Evolutionary conservation across 2,329 filamentous ascomycete genomes (phyloP), one percentile per base, ranked within the genome.

Genomic region (Aspergillus sojae): DNA sequence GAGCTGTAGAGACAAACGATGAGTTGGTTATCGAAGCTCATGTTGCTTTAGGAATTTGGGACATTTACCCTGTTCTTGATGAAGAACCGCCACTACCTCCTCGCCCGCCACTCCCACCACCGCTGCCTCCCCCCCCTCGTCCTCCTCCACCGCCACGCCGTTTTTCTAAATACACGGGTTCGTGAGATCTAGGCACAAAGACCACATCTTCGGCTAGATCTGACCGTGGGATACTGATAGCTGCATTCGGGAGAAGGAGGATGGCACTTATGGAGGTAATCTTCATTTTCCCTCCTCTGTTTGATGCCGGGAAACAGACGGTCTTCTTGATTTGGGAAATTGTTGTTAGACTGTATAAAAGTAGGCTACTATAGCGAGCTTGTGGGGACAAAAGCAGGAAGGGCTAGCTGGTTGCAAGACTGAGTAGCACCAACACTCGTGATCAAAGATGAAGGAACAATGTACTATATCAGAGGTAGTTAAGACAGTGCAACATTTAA

Each of bases 111-210:
- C 75, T 62, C 28, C 72, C 71, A 34, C 74, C 66, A 7, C 72
- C 66, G 32, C 68, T 61, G 39, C 72, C 65, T 19, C 69, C 61
- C 19, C 71, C 66, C 14, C 69, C 60, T 21, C 71, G 80, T 75
- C 16, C 80, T 75, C 81, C 77, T n/a, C 82, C 79, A 6, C 82
- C 79, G 28, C 83, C 83, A 70, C 81, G 83, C 61, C 84, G 79
- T 69, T 85, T 85, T 61, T 80, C 78, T 32, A 84, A 68, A 32
- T 75, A 72, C 6, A 67, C 48, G 6, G 65, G 50, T 39, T 74
- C 66, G 11, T 60, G 57, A 5, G 63, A 55, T 2, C 66, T 59
- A 26, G 57, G 36, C n/a, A 46, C 59, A 45, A 60, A 57, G 41
- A 59, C 61, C 4, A 59, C 58, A 66, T 72, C 65, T 46, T 65